Evolutionary conservation across 129 eudicot genomes (phyloP).

Genomic region (Helianthus annuus): DNA sequence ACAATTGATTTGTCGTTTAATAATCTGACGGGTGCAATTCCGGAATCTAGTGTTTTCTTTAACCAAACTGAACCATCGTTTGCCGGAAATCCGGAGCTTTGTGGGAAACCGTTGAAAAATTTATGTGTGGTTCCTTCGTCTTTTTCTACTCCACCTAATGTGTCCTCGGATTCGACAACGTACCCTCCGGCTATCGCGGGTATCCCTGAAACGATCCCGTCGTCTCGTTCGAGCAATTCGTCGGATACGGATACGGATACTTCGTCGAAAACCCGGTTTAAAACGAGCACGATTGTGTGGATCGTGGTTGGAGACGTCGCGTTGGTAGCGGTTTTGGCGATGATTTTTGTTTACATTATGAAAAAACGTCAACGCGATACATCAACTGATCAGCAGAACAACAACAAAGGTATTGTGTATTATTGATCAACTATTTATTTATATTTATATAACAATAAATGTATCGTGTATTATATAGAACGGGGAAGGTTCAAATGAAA

Average conservation of each 20-base stretch:
- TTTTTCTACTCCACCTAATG: conserved; percentile 45
- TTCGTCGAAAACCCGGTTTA: conserved; percentile 38
- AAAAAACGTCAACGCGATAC: conserved; percentile 32
- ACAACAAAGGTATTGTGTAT: conserved; percentile 6
- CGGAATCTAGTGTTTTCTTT: conserved; percentile 48
- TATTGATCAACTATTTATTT: no score
- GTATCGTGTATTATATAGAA: no score
- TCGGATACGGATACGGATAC: conserved; percentile 2
- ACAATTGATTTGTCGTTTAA: conserved; percentile 80
- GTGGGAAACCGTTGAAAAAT: conserved; percentile 69
- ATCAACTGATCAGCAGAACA: background rate
- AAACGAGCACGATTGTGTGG: conserved; percentile 48
- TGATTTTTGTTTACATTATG: conserved; percentile 45
- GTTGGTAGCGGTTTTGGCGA: conserved; percentile 43
- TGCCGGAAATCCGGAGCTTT: conserved; percentile 69
- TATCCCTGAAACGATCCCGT: conserved; percentile 58
- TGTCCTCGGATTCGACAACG: conserved; percentile 37
- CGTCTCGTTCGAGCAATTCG: conserved; percentile 42
- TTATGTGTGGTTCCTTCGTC: conserved; percentile 68
- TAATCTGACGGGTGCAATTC: conserved; percentile 71
- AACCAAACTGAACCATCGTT: conserved; percentile 50
- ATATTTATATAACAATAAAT: no score
- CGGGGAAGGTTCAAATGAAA: no score
- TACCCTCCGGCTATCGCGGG: conserved; percentile 96
- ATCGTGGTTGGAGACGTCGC: conserved; percentile 74